A percentile compares a stretch with the other conserved stretches of the same genome.
Conservation (phyloP, 2,329 filamentous ascomycete genomes). For the Tolypocladium endophyticum region DNA sequence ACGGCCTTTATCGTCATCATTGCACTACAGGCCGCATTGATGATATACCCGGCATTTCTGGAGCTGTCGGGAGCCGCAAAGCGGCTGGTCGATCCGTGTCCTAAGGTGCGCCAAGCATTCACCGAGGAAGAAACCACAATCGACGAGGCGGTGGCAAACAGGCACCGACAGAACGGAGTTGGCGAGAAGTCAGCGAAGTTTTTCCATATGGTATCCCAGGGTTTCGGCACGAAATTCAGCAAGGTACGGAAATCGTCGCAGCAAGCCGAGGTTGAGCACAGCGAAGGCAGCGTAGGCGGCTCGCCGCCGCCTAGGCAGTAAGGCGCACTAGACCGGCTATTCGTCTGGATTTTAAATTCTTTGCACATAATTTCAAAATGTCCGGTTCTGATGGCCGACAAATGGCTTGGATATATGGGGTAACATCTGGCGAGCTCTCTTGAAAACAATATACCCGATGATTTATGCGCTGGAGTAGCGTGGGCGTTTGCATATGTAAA, state of each 20-base stretch:
- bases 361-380: neutral
- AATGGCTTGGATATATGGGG: neutral
- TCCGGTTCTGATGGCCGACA: neutral
- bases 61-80: slow-evolving; percentile 34
- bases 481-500: neutral
- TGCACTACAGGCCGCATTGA: slow-evolving; percentile 33
- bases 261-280: slow-evolving; percentile 16
- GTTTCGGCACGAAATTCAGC: slow-evolving; percentile 14
- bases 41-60: slow-evolving; percentile 40
- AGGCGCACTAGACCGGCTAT: neutral
- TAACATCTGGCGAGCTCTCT: neutral
- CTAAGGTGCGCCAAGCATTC: slow-evolving; percentile 10
- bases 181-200: slow-evolving; percentile 11
- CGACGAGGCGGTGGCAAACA: slow-evolving; percentile 6
- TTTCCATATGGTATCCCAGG: slow-evolving; percentile 13
- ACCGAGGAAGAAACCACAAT: slow-evolving; percentile 8
- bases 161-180: slow-evolving; percentile 5
- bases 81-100: slow-evolving; percentile 27
- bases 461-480: neutral
- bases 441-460: slow-evolving; percentile 5
- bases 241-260: slow-evolving; percentile 18
- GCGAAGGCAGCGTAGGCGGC: slow-evolving; percentile 12
- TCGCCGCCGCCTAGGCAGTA: slow-evolving; percentile 5
- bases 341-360: too few relatives aligned
- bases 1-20: slow-evolving; percentile 56